Evolutionary conservation across 2,329 filamentous ascomycete genomes (phyloP).

Genomic region (Fragosphaeria purpurea): DNA sequence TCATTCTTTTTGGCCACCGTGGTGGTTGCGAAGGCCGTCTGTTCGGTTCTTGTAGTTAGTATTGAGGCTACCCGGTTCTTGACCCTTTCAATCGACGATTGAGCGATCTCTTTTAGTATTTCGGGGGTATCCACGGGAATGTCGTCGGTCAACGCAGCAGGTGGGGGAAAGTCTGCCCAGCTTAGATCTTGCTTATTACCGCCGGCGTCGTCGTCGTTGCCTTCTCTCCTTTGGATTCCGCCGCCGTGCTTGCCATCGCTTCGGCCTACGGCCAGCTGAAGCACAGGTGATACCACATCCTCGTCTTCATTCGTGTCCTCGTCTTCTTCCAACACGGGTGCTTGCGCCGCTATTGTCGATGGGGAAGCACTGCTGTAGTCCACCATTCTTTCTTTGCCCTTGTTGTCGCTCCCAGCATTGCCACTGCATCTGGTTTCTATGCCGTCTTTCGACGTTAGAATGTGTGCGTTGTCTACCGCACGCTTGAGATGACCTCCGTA

Average conservation of each 20-base stretch:
- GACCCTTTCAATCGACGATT: slow-evolving; percentile 36
- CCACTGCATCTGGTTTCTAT: not conserved
- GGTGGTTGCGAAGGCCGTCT: too few relatives aligned
- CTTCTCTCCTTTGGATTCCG: not conserved
- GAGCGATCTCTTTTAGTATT: slow-evolving; percentile 31
- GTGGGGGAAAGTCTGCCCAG: slow-evolving; percentile 39
- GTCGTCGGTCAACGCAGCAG: slow-evolving; percentile 28
- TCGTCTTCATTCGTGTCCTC: slow-evolving; percentile 7
- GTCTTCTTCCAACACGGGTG: not conserved
- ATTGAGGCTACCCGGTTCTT: too few relatives aligned
- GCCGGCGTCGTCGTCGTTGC: not conserved
- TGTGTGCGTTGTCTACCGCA: too few relatives aligned
- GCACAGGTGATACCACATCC: slow-evolving; percentile 15
- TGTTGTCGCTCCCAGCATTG: not conserved
- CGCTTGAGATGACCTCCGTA: not conserved
- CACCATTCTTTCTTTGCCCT: not conserved
- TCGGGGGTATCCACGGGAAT: slow-evolving; percentile 27
- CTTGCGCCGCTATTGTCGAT: not conserved
- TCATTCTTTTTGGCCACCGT: too few relatives aligned
- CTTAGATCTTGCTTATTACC: not conserved
- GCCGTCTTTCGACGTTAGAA: too few relatives aligned
- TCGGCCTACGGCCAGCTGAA: slow-evolving; percentile 6
- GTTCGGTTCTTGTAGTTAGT: too few relatives aligned
- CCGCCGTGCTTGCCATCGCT: too few relatives aligned
- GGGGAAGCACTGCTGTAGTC: not conserved